phyloP scores from a whole-genome alignment of 1,284 basidiomycete genomes.

The Ceratobasidium sp. region DNA sequence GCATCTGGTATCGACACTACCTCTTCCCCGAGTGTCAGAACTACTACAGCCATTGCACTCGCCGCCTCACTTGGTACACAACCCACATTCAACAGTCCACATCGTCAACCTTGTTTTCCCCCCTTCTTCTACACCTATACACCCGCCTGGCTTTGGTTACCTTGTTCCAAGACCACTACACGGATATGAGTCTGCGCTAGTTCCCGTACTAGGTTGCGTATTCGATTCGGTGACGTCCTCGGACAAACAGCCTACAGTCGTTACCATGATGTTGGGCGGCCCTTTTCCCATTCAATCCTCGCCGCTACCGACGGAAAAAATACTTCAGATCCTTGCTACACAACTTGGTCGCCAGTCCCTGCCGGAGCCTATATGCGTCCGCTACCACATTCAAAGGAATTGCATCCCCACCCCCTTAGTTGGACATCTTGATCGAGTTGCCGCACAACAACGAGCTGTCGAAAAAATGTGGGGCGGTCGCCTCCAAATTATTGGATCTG shows the following conservation, averaged over 20 bases:
- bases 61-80: conserved; percentile 58
- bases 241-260: conserved; percentile 66
- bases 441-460: conserved; percentile 61
- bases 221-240: conserved; percentile 82
- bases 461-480: conserved; percentile 60
- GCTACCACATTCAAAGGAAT: conserved; percentile 62
- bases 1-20: conserved; percentile 67
- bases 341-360: conserved; percentile 51
- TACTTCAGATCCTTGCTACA: conserved; percentile 55
- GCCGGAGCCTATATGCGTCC: conserved; percentile 65
- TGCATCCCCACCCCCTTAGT: conserved; percentile 87
- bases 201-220: conserved; percentile 73
- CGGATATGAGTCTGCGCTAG: conserved; percentile 54
- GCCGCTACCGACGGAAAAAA: conserved; percentile 47
- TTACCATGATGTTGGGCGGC: conserved; percentile 93
- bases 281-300: conserved; percentile 58
- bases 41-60: too few relatives aligned
- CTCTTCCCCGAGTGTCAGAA: conserved; percentile 50
- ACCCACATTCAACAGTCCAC: conserved; percentile 69
- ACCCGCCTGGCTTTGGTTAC: conserved; percentile 92
- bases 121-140: conserved; percentile 56
- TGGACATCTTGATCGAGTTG: conserved; percentile 76
- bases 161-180: conserved; percentile 78
- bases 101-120: conserved; percentile 79
- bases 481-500: conserved; percentile 82